Evolutionary conservation across 2,329 filamentous ascomycete genomes (phyloP).

Genomic region (Ceratocystiopsis brevicomis): DNA sequence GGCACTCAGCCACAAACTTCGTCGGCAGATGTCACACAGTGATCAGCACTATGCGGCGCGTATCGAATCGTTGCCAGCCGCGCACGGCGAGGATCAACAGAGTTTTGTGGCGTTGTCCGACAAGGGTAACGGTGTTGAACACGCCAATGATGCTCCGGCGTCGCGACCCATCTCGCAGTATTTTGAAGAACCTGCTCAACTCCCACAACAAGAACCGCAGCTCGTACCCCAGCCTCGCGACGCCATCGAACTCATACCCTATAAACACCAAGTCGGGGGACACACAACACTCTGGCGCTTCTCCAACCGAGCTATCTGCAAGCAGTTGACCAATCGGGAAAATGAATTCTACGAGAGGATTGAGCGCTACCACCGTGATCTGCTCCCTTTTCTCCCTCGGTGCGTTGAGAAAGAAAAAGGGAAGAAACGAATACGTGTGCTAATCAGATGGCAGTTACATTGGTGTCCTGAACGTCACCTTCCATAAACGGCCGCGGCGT

Average conservation of each 20-base stretch:
- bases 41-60: conserved; percentile 6
- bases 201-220: conserved; percentile 28
- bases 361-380: conserved; percentile 73
- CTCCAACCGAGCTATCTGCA: conserved; percentile 86
- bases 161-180: conserved; percentile 22
- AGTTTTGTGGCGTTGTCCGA: conserved; percentile 10
- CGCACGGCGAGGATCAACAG: no score
- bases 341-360: conserved; percentile 98
- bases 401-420: conserved; percentile 15
- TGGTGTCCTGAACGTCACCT: conserved; percentile 88
- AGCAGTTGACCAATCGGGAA: conserved; percentile 92
- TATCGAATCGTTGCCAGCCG: conserved; percentile 2
- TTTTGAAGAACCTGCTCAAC: conserved; percentile 24
- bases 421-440: neutral
- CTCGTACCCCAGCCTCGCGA: conserved; percentile 47
- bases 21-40: conserved; percentile 4
- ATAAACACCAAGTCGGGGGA: conserved; percentile 91
- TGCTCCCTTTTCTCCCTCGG: conserved; percentile 82
- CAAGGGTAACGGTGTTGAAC: conserved; percentile 9
- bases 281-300: conserved; percentile 95
- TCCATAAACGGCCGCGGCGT: conserved; percentile 62
- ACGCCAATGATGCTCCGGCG: conserved; percentile 3
- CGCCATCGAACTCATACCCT: conserved; percentile 89
- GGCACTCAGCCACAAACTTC: neutral
- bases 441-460: conserved; percentile 49